Percentiles rank a stretch among this genome's conserved stretches.
Evolutionary conservation across 306 rosid genomes (phyloP).

Genomic region (Boehmeria nivea): DNA sequence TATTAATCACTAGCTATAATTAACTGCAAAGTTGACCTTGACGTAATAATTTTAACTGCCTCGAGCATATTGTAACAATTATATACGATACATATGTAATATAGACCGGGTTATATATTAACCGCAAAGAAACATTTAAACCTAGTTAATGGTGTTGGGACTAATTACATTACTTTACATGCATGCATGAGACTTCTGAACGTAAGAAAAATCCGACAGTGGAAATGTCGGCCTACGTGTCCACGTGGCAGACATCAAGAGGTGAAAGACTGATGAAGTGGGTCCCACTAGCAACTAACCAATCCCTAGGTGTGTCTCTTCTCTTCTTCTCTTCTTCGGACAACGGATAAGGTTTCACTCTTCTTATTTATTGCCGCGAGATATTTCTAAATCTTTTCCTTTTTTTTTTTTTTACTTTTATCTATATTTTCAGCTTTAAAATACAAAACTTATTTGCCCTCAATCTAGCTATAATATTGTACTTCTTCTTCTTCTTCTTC

Average conservation of each 20-base stretch:
- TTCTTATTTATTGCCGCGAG: slow-evolving; percentile 5
- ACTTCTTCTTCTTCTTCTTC: too few relatives aligned
- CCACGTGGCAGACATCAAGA: slow-evolving; percentile 43
- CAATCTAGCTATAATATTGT: too few relatives aligned
- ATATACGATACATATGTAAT: too few relatives aligned
- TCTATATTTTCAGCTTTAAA: too few relatives aligned
- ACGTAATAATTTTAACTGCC: not conserved
- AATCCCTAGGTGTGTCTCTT: slow-evolving; percentile 35
- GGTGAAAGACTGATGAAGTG: slow-evolving; percentile 7
- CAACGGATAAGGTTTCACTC: slow-evolving; percentile 28
- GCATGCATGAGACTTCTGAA: slow-evolving; percentile 22
- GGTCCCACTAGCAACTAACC: slow-evolving; percentile 13
- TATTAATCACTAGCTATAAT: too few relatives aligned
- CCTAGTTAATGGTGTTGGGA: not conserved
- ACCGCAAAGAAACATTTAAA: not conserved
- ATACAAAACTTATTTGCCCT: too few relatives aligned
- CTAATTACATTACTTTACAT: slow-evolving; percentile 2
- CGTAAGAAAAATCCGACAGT: not conserved
- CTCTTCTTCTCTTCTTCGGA: slow-evolving; percentile 4
- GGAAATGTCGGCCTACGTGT: slow-evolving; percentile 2
- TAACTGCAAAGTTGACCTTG: not conserved
- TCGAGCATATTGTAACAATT: not conserved
- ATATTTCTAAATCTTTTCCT: not conserved
- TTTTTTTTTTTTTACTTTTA: not conserved
- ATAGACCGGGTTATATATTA: too few relatives aligned